Base-by-base conservation (phyloP, 768 basidiomycete species). In the Tulasnella sp. region DNA sequence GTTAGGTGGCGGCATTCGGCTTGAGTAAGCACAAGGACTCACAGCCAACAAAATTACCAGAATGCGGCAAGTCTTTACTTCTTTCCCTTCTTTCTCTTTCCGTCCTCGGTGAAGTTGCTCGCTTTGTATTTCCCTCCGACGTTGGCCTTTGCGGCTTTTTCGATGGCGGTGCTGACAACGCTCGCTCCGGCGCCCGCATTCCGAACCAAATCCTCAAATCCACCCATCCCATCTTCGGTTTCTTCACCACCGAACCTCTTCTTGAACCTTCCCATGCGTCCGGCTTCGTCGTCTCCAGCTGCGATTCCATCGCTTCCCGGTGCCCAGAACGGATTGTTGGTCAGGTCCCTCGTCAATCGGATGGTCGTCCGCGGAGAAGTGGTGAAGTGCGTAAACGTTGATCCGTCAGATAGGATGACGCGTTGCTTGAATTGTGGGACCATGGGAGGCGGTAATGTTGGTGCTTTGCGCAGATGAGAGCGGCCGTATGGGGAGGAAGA, bases 321-420 rank as follows among this genome's bases (percentile, higher is more conserved):
- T 83, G 94, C 93, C 93, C 93, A 98, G 8, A 95, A 85, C 1
- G 96, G 93, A 82, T 96, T 92, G 84, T 96, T 98, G 19, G 93
- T 94, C 74, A 94, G 92, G 83, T 97, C 96, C 58, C 95, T 91
- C 27, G 95, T 94, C 72, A 97, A 88, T 48, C 91, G 89, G 71
- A 94, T 89, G 46, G 90, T 84, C 4, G 92, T 92, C 8, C 91
- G 91, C 0, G 96, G 96, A 0, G 95, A 95, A 1, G 96, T 97
- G 18, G 93, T 94, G 89, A 92, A 93, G 82, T 96, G 94, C 7
- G 90, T 91, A 84, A 94, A 95, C 0, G 93, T 93, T 38, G 93
- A 93, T 16, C 96, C 95, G 86, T 97, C 96, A 0, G 94, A 91
- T 82, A 94, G 91, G 79, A 94, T 89, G 80, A 97, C 93, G 81